These are phyloP conservation scores for Bombardia bombarda DNA, from an alignment of 495 filamentous ascomycete species.

Conservation along the genomic window DNA sequence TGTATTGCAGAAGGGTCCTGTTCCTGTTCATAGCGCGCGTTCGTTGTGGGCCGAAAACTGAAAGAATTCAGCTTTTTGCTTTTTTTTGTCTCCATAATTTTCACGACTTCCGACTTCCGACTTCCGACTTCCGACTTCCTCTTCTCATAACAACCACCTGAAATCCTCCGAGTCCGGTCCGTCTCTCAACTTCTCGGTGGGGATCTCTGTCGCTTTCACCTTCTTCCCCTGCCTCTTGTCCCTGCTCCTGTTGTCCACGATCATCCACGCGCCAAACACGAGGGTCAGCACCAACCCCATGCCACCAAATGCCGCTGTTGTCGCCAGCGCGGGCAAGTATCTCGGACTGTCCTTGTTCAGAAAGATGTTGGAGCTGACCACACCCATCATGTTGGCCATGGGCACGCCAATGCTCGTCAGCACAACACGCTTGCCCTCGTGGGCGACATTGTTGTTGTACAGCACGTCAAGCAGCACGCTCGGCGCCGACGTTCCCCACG, in stretches of 20 bases:
- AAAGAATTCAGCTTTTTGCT: too few species aligned
- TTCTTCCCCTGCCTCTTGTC: slow-evolving; percentile 53
- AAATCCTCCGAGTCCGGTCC: slow-evolving; percentile 58
- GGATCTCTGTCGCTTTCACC: slow-evolving; percentile 55
- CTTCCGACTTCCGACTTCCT: background rate
- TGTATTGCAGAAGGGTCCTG: too few species aligned
- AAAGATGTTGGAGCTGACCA: slow-evolving; percentile 73
- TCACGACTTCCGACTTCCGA: too few species aligned
- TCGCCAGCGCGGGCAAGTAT: slow-evolving; percentile 66
- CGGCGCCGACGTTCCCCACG: slow-evolving; percentile 57
- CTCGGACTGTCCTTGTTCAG: slow-evolving; percentile 59
- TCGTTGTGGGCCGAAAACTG: too few species aligned
- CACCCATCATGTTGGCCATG: slow-evolving; percentile 70
- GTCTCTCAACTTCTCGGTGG: slow-evolving; percentile 60
- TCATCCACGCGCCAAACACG: slow-evolving; percentile 58
- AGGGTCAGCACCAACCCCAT: slow-evolving; percentile 51
- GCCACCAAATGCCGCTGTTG: slow-evolving; percentile 65
- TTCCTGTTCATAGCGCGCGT: too few species aligned
- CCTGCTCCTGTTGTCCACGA: slow-evolving; percentile 58
- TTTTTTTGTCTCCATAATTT: too few species aligned
- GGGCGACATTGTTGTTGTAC: slow-evolving; percentile 78
- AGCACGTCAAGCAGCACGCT: slow-evolving; percentile 50
- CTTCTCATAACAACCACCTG: slow-evolving; percentile 55
- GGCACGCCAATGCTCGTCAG: slow-evolving; percentile 69
- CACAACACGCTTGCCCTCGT: slow-evolving; percentile 63